These are phyloP conservation scores for Solanum boliviense DNA, from an alignment of 257 asterid species.

Conservation along the genomic window DNA sequence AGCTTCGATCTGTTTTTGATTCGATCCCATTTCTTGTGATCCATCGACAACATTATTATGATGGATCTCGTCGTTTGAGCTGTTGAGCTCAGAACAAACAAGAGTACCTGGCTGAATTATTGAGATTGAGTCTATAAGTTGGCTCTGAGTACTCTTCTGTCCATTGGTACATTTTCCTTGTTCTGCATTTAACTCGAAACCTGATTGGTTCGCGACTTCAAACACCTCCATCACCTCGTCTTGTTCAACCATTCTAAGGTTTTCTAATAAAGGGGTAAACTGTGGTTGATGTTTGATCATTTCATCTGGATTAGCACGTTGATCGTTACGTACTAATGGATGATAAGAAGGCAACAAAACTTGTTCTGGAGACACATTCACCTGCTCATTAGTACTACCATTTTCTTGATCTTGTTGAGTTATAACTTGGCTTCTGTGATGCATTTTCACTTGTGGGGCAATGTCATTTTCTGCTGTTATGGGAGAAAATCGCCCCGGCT, in stretches of 20 bases:
- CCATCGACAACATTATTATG: conserved; percentile 4
- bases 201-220: conserved; percentile 35
- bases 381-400: not conserved
- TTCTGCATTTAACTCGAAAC: conserved; percentile 8
- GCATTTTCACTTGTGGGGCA: conserved; percentile 13
- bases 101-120: not conserved
- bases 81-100: not conserved
- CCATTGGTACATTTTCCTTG: conserved; percentile 1
- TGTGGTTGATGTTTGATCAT: conserved; percentile 9
- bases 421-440: not conserved
- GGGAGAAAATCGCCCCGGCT: conserved; percentile 6
- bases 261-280: conserved; percentile 17
- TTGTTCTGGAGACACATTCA: not conserved
- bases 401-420: not conserved
- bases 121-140: not conserved
- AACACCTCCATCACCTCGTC: conserved; percentile 58
- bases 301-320: not conserved
- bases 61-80: not conserved
- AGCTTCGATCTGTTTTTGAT: not conserved
- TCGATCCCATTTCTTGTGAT: not conserved
- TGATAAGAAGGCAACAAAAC: conserved; percentile 6
- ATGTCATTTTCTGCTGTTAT: conserved; percentile 11
- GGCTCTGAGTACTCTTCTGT: not conserved
- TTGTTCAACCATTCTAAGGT: conserved; percentile 59
- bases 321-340: conserved; percentile 3